phyloP scores from a whole-genome alignment of 2,329 filamentous ascomycete genomes.

The Seiridium cupressi region DNA sequence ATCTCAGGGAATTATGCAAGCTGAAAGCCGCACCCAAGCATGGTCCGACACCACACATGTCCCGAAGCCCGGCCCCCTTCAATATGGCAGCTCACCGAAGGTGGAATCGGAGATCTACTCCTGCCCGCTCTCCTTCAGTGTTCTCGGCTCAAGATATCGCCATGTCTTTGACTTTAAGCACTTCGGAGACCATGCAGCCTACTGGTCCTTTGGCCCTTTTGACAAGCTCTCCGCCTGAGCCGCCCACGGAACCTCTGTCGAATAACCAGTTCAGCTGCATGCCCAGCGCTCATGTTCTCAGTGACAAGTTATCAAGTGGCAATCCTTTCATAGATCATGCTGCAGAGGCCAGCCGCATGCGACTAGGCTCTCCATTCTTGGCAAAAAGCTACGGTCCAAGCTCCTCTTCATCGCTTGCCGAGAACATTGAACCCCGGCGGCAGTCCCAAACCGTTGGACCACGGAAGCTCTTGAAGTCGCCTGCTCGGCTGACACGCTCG shows the following conservation, averaged over 20 bases:
- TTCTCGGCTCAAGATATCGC: conserved; percentile 63
- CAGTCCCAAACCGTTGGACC: conserved; percentile 50
- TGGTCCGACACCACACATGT: conserved; percentile 44
- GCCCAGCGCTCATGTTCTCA: no score
- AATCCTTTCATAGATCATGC: not conserved
- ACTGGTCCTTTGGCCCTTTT: conserved; percentile 60
- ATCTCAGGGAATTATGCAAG: conserved; percentile 63
- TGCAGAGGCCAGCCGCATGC: conserved; percentile 26
- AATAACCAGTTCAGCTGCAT: no score
- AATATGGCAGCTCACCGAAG: conserved; percentile 47
- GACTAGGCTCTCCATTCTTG: conserved; percentile 54
- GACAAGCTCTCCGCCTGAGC: conserved; percentile 38
- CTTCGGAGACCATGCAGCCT: conserved; percentile 63
- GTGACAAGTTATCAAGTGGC: conserved; percentile 2
- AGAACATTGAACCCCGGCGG: conserved; percentile 34
- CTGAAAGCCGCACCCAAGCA: conserved; percentile 45
- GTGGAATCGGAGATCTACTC: conserved; percentile 47
- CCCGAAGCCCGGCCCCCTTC: conserved; percentile 56
- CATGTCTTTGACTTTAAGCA: conserved; percentile 61
- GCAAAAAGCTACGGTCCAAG: conserved; percentile 62
- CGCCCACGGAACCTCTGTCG: not conserved
- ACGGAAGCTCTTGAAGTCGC: conserved; percentile 51
- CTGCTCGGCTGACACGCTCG: conserved; percentile 48
- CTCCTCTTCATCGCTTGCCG: conserved; percentile 49
- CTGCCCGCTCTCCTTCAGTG: conserved; percentile 42